phyloP scores from a whole-genome alignment of 2,329 filamentous ascomycete species.

The Monilinia polystroma region DNA sequence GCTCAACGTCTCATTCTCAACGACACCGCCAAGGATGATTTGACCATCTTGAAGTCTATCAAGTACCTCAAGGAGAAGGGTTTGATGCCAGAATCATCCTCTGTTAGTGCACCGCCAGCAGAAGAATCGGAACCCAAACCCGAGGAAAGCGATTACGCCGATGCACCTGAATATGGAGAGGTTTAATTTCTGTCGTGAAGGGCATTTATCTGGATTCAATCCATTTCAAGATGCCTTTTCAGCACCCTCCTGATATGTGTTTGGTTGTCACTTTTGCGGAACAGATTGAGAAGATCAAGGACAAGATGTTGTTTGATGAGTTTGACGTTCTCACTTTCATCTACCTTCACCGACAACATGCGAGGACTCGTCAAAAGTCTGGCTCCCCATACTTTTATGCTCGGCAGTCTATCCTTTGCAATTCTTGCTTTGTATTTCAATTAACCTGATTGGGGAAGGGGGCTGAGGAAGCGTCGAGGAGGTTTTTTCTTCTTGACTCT shows the following conservation, averaged over 20 bases:
- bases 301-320: conserved; percentile 27
- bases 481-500: background rate
- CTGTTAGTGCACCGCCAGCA: conserved; percentile 32
- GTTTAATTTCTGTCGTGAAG: conserved; percentile 16
- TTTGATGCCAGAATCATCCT: conserved; percentile 39
- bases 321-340: conserved; percentile 16
- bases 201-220: conserved; percentile 9
- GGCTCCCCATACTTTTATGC: background rate
- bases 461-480: background rate
- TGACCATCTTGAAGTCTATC: conserved; percentile 64
- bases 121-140: conserved; percentile 29
- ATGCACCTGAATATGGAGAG: conserved; percentile 30
- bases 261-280: conserved; percentile 19
- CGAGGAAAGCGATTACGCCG: conserved; percentile 36
- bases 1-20: conserved; percentile 65
- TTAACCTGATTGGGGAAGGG: conserved; percentile 1
- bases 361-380: conserved; percentile 13
- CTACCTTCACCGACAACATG: background rate
- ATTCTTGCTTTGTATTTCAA: conserved; percentile 17
- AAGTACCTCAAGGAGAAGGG: conserved; percentile 58
- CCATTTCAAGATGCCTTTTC: background rate
- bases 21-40: conserved; percentile 67
- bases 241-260: conserved; percentile 15
- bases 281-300: conserved; percentile 22
- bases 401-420: conserved; percentile 13